Evolutionary conservation across 2,329 filamentous ascomycete genomes (phyloP).

Genomic region (Geoglossum cookeanum): DNA sequence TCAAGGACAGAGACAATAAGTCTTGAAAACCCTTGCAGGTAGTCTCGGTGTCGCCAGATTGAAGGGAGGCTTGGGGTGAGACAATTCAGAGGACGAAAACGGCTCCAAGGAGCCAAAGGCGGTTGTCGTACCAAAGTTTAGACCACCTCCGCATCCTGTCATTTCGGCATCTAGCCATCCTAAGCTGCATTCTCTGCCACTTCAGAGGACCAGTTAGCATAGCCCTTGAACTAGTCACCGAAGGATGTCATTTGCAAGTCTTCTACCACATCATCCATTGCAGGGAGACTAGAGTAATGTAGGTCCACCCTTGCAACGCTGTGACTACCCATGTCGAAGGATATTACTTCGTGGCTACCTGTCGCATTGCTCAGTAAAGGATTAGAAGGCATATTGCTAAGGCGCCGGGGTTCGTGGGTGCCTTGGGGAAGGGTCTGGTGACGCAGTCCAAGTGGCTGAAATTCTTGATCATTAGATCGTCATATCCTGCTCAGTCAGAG

Average conservation of each 20-base stretch:
- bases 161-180: neutral
- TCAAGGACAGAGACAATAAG: too few relatives aligned
- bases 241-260: neutral
- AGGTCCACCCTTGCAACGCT: neutral
- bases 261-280: neutral
- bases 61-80: too few relatives aligned
- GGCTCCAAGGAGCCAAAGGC: too few relatives aligned
- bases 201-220: neutral
- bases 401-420: neutral
- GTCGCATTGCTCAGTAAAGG: neutral
- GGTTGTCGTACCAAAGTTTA: too few relatives aligned
- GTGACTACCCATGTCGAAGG: neutral
- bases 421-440: neutral
- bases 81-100: too few relatives aligned
- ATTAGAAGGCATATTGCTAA: neutral
- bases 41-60: too few relatives aligned
- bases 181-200: neutral
- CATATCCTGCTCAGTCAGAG: neutral
- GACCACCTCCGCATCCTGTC: neutral
- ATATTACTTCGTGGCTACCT: neutral
- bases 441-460: neutral
- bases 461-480: neutral
- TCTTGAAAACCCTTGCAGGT: too few relatives aligned
- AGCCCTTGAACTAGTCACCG: neutral
- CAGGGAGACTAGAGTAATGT: neutral